Percentiles rank a stretch among this genome's conserved stretches.
Conservation (phyloP, 768 basidiomycete genomes). For the Hypholoma sublateritium region DNA sequence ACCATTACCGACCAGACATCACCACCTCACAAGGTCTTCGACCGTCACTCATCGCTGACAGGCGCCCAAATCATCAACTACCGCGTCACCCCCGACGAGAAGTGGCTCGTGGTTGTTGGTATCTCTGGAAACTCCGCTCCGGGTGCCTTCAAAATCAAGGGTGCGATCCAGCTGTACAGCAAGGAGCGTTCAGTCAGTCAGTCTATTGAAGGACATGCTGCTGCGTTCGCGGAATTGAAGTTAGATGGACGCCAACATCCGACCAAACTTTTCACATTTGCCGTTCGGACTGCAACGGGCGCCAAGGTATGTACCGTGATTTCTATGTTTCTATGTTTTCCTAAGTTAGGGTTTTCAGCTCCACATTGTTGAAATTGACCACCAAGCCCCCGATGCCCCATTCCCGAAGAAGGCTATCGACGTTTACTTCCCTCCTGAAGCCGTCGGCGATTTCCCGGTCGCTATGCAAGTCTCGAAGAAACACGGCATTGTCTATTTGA, state of each 20-base stretch:
- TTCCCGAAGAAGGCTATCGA: slow-evolving; percentile 98
- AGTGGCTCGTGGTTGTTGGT: slow-evolving; percentile 96
- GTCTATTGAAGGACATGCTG: slow-evolving; percentile 98
- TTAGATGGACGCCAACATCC: slow-evolving; percentile 82
- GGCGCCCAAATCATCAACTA: slow-evolving; percentile 99
- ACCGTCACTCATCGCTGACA: slow-evolving; percentile 91
- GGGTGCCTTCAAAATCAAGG: slow-evolving; percentile 97
- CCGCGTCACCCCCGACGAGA: slow-evolving; percentile 87
- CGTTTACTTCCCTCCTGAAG: slow-evolving; percentile 98
- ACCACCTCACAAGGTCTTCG: slow-evolving; percentile 89
- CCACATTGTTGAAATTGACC: slow-evolving; percentile 98
- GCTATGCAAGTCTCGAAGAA: slow-evolving; percentile 99
- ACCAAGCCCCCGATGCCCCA: slow-evolving; percentile 86
- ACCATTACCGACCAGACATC: slow-evolving; percentile 72
- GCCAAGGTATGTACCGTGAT: slow-evolving; percentile 74
- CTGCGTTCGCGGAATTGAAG: slow-evolving; percentile 91
- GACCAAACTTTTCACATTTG: slow-evolving; percentile 93
- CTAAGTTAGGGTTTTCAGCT: slow-evolving; percentile 52
- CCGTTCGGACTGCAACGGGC: slow-evolving; percentile 94
- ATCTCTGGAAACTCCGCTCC: slow-evolving; percentile 94
- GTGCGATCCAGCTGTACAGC: slow-evolving; percentile 96
- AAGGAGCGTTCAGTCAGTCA: slow-evolving; percentile 91
- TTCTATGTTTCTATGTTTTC: neutral
- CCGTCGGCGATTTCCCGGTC: slow-evolving; percentile 97
- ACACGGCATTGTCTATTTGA: slow-evolving; percentile 95